These are phyloP conservation scores for Fraxinus velutina DNA, from an alignment of 305 asterid genomes.

Conservation along the genomic window DNA sequence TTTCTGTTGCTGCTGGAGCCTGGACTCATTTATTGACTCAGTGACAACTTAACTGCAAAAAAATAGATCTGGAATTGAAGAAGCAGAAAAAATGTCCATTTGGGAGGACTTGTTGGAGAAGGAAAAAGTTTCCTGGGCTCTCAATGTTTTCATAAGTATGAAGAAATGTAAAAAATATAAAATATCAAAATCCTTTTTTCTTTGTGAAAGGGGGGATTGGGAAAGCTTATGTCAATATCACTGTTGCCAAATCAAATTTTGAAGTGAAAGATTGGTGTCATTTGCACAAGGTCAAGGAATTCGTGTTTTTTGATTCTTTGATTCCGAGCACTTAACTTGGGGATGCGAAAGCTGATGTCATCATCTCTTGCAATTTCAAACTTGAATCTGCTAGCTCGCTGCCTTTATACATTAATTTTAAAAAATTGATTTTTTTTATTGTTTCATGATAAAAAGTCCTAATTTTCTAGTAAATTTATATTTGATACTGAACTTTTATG, in stretches of 20 bases:
- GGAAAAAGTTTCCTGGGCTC: conserved; percentile 2
- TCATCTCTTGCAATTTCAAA: conserved; percentile 6
- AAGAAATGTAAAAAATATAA: background rate
- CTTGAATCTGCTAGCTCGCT: conserved; percentile 9
- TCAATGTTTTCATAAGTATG: conserved; percentile 3
- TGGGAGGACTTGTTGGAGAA: conserved; percentile 10
- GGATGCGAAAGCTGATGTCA: conserved; percentile 12
- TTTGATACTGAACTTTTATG: background rate
- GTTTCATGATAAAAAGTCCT: conserved; percentile 7
- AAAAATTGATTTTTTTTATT: background rate
- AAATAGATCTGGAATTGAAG: conserved; percentile 15
- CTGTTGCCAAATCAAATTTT: conserved; percentile 6
- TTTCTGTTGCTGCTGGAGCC: conserved; percentile 5
- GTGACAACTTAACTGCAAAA: background rate
- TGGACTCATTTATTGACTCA: conserved; percentile 13
- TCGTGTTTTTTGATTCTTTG: background rate
- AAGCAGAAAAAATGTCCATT: conserved; percentile 15
- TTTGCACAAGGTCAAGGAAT: background rate
- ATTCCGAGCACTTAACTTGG: background rate
- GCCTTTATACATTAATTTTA: conserved; percentile 1
- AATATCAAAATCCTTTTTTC: background rate
- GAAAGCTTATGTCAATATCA: conserved; percentile 14
- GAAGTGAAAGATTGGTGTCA: background rate
- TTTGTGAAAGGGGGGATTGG: conserved; percentile 7
- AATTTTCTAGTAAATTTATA: conserved; percentile 14